These are phyloP conservation scores for Paxillus rubicundulus DNA, from an alignment of 768 basidiomycete species.

Conservation along the genomic window DNA sequence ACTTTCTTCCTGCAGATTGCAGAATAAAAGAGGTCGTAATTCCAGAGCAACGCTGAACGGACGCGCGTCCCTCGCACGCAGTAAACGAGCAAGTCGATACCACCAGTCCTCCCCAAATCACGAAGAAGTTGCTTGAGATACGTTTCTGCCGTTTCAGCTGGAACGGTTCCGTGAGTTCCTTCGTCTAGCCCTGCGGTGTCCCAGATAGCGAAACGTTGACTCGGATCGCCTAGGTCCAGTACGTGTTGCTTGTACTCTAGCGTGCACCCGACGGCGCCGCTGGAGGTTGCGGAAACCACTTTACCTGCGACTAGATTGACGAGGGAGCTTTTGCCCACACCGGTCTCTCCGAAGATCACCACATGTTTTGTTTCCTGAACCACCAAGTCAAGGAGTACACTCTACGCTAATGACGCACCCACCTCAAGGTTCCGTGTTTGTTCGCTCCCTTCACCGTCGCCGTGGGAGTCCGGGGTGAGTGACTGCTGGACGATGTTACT, in stretches of 20 bases:
- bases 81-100: constrained; percentile 41
- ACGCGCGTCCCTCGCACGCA: constrained; percentile 41
- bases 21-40: constrained; percentile 40
- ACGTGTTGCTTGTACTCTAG: constrained; percentile 27
- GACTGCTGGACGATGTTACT: constrained; percentile 14
- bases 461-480: constrained; percentile 2
- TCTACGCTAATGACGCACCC: background rate
- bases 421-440: constrained; percentile 9
- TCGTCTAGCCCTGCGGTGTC: constrained; percentile 37
- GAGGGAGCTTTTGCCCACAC: constrained; percentile 32
- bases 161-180: constrained; percentile 23
- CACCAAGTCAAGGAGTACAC: background rate
- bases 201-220: constrained; percentile 25
- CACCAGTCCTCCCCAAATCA: constrained; percentile 32
- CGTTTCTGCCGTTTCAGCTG: constrained; percentile 29
- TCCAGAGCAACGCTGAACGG: constrained; percentile 31
- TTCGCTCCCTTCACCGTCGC: background rate
- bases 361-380: constrained; percentile 30
- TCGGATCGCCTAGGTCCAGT: constrained; percentile 11
- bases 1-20: constrained; percentile 40
- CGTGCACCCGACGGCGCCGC: constrained; percentile 35
- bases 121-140: constrained; percentile 36
- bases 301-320: constrained; percentile 39
- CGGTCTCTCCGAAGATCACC: constrained; percentile 43
- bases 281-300: constrained; percentile 29